These are phyloP conservation scores for Tolypocladium tundrense DNA, from an alignment of 2,329 filamentous ascomycete species.

Conservation along the genomic window DNA sequence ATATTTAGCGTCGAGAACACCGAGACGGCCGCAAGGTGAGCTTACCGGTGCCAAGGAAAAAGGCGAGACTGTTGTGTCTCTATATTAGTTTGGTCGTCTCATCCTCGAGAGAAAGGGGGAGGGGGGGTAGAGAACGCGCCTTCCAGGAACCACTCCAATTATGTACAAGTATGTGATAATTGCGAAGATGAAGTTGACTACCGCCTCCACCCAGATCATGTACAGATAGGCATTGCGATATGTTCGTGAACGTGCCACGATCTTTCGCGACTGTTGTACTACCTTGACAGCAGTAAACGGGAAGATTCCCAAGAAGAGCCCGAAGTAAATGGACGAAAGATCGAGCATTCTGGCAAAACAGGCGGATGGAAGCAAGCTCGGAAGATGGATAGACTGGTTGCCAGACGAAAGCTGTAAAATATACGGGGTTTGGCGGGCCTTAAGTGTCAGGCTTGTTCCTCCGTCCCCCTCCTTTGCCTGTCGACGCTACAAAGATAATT, in stretches of 20 bases:
- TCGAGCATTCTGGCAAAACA: conserved; percentile 3
- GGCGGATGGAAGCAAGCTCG: no score
- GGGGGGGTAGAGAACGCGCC: background rate
- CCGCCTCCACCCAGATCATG: conserved; percentile 15
- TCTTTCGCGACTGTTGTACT: conserved; percentile 10
- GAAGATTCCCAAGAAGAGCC: conserved; percentile 15
- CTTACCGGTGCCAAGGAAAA: conserved; percentile 5
- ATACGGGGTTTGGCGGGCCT: background rate
- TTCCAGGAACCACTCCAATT: conserved; percentile 8
- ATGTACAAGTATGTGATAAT: conserved; percentile 15
- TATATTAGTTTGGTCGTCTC: background rate
- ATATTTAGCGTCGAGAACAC: background rate
- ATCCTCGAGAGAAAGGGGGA: no score
- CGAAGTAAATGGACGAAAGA: conserved; percentile 13
- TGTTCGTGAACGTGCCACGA: conserved; percentile 7
- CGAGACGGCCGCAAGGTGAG: background rate
- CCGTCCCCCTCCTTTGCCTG: background rate
- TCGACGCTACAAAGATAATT: background rate
- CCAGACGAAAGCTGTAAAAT: background rate
- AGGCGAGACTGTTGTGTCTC: background rate
- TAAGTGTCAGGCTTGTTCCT: background rate
- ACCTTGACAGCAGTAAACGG: conserved; percentile 14
- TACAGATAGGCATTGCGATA: conserved; percentile 13
- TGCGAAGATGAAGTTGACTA: conserved; percentile 15
- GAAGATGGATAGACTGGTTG: no score